Evolutionary conservation across 2,329 filamentous ascomycete genomes (phyloP).

Genomic region (Thelonectria discophora): DNA sequence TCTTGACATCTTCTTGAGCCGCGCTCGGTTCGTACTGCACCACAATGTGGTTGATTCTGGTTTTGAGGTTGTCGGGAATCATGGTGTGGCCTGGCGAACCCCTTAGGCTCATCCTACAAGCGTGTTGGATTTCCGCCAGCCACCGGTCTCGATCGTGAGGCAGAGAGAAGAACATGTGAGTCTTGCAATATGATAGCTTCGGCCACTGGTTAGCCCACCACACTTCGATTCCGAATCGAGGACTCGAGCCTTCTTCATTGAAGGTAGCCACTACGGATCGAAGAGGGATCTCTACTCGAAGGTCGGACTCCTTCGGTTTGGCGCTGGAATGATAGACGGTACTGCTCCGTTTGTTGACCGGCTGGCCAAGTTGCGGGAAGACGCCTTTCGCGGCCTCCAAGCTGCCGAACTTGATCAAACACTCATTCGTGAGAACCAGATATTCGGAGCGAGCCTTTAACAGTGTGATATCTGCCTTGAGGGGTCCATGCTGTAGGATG

Average conservation of each 20-base stretch:
- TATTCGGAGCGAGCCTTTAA: conserved; percentile 61
- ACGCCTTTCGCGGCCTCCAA: conserved; percentile 57
- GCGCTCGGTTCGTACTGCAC: conserved; percentile 53
- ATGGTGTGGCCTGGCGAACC: conserved; percentile 48
- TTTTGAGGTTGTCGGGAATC: conserved; percentile 57
- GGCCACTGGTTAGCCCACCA: conserved; percentile 63
- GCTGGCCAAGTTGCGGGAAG: conserved; percentile 56
- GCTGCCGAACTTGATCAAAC: conserved; percentile 60
- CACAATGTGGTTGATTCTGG: conserved; percentile 58
- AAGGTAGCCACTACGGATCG: conserved; percentile 62
- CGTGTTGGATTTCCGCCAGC: conserved; percentile 57
- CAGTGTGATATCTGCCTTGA: conserved; percentile 60
- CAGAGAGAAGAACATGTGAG: conserved; percentile 59
- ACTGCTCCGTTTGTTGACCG: conserved; percentile 36
- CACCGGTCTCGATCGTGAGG: conserved; percentile 60
- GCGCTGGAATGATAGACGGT: conserved; percentile 35
- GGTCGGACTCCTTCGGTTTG: conserved; percentile 48
- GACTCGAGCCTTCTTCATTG: conserved; percentile 58
- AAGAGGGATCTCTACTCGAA: conserved; percentile 58
- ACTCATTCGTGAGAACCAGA: conserved; percentile 61
- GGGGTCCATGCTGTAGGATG: conserved; percentile 55
- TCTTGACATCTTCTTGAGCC: conserved; percentile 41
- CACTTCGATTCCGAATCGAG: conserved; percentile 62
- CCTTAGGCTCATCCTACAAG: conserved; percentile 51
- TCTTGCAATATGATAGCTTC: conserved; percentile 56